Base-by-base conservation (phyloP, 768 basidiomycete genomes). In the Dictyophora rubrovolvata region DNA sequence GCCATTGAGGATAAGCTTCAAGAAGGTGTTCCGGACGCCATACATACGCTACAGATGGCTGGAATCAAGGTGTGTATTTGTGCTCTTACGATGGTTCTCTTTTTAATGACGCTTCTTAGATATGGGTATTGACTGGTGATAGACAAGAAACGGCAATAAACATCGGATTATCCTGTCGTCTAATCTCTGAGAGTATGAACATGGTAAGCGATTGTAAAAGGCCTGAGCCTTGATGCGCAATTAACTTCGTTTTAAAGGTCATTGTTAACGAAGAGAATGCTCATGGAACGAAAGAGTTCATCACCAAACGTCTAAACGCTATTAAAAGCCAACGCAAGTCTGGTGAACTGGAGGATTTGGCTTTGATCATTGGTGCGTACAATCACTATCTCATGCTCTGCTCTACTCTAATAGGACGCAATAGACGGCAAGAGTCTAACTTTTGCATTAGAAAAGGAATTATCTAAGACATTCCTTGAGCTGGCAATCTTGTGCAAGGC, bases 101-200 rank as follows among this genome's bases (percentile, higher is more conserved):
- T 59, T 6, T 20, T 4, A 14, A 11, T 33, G 7, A 28, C 28
- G 28, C 3, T 50, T 55, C 64, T 16, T 63, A 88, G 86, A 85
- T 99, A 17, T 99, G 96, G 96, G 94, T 99, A 8, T 74, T 99
- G 54, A 99, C 96, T 1, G 96, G 96, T 0, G 96, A 99, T 70
- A 77, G 96, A 63, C 96, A 99, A 74, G 96, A 99, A 72, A 99
- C 96, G 1, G 96, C 96, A 16, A 97, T 99, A 72, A 99, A 99
- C 67, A 98, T 99, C 63, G 96, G 96, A 55, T 86, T 98, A 80
- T 95, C 93, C 1, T 98, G 96, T 74, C 82, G 93, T 62, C 72
- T 99, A 66, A 98, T 99, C 54, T 92, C 93, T 5, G 96, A 99
- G 73, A 93, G 91, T 9, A 99, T 98, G 96, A 97, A 97, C 69